Evolutionary conservation across 2,329 filamentous ascomycete genomes (phyloP).

Genomic region (Penicillium sp.): DNA sequence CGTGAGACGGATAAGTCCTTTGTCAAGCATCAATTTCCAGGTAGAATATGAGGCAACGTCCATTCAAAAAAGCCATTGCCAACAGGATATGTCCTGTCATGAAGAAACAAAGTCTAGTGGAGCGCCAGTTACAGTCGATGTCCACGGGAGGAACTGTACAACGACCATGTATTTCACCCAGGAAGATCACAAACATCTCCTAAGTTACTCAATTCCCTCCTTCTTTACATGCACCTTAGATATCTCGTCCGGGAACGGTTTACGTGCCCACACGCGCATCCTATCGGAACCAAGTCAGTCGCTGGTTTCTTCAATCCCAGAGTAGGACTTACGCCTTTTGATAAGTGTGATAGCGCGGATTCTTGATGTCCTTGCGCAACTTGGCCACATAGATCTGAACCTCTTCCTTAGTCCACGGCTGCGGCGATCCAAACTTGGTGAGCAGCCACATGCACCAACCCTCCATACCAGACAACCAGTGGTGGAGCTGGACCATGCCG

Average conservation of each 20-base stretch:
- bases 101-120: not conserved
- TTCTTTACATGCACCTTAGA: not conserved
- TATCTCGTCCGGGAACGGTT: not conserved
- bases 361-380: constrained; percentile 1
- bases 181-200: not conserved
- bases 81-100: not conserved
- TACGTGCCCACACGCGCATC: not conserved
- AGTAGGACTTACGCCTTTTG: not conserved
- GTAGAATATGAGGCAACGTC: no score
- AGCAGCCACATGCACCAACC: constrained; percentile 5
- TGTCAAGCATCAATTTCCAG: not conserved
- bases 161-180: not conserved
- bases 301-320: not conserved
- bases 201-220: not conserved
- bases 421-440: constrained; percentile 5
- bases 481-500: not conserved
- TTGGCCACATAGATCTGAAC: constrained; percentile 5
- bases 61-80: not conserved
- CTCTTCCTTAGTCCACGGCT: constrained; percentile 4
- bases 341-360: not conserved
- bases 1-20: not conserved
- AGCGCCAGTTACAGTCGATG: not conserved
- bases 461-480: constrained; percentile 2
- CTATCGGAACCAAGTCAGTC: not conserved
- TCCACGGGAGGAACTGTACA: not conserved